Evolutionary conservation across 129 eudicot species (phyloP), one percentile per base, ranked within the genome.

Genomic region (Rutidosis leptorrhynchoides): DNA sequence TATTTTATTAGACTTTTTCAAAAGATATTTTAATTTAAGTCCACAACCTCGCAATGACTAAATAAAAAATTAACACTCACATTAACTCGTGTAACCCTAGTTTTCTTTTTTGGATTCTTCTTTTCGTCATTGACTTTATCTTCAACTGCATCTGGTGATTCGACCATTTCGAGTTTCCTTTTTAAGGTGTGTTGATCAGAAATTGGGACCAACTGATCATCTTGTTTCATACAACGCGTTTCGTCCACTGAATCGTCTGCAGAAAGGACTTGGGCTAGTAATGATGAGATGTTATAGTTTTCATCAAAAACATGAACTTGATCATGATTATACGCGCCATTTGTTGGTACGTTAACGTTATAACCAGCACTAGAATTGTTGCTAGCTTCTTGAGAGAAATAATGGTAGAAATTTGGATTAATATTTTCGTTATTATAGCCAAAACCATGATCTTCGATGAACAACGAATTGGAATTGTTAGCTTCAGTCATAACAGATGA

Each of bases 31-130:
- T 75, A 75, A 23, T 49, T 20, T 46, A 49, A 49, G 33, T 59
- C 74, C 79, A 67, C 69, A 59, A 19, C 64, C 63, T 49, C 63
- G 49, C 79, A 59, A 58, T 59, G 49, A 75, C 57, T 42, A 33
- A 17, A 59, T 59, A 23, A 75, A 51, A 68, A 68, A 75, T 57
- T 61, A 60, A 70, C 37, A 77, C 95, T 87, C 67, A 90, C 97
- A 77, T 65, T 72, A 67, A 84, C 77, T 90, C 69, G 79, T 61
- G 92, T 62, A 83, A 67, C 82, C 63, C 96, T 80, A 67, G 93
- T 43, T 81, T 69, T 87, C 80, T 91, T 91, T 80, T 84, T 82
- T 3, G 82, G 81, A 42, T 64, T 71, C 75, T 67, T 65, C 7
- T 65, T 43, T 6, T 53, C 74, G 21, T 53, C 33, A 21, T 46